Evolutionary conservation across 768 basidiomycete species (phyloP).

Genomic region (Russula griseocarnosa): DNA sequence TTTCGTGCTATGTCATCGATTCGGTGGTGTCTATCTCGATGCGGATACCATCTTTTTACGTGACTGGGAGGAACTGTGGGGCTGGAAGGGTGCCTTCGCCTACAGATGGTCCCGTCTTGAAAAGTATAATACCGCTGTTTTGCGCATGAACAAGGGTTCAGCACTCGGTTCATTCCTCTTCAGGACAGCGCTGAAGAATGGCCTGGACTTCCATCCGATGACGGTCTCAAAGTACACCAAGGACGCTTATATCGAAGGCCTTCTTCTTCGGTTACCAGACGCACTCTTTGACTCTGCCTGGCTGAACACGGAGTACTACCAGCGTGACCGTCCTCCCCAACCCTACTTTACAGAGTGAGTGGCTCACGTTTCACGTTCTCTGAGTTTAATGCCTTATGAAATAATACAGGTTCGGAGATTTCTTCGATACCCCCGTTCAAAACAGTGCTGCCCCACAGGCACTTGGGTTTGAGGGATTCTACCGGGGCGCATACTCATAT

Average conservation of each 20-base stretch:
- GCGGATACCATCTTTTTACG: slow-evolving; percentile 94
- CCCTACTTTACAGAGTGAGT: slow-evolving; percentile 85
- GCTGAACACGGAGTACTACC: slow-evolving; percentile 90
- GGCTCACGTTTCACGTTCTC: slow-evolving; percentile 8
- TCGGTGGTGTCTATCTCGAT: slow-evolving; percentile 94
- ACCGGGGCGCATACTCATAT: slow-evolving; percentile 92
- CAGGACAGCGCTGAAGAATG: slow-evolving; percentile 90
- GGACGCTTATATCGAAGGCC: slow-evolving; percentile 79
- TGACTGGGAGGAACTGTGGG: slow-evolving; percentile 99
- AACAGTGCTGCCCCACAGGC: slow-evolving; percentile 80
- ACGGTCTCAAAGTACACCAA: slow-evolving; percentile 85
- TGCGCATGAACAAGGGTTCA: slow-evolving; percentile 88
- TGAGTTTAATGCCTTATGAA: slow-evolving; percentile 13
- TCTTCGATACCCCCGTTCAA: slow-evolving; percentile 75
- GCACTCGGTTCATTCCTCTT: slow-evolving; percentile 92
- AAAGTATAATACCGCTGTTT: slow-evolving; percentile 94
- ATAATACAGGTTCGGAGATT: slow-evolving; percentile 68
- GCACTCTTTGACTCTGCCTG: slow-evolving; percentile 96
- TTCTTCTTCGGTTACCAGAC: slow-evolving; percentile 87
- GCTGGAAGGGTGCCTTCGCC: slow-evolving; percentile 93
- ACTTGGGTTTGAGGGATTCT: slow-evolving; percentile 92
- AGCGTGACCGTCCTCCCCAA: slow-evolving; percentile 88
- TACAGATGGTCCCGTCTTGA: slow-evolving; percentile 93
- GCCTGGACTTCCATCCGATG: slow-evolving; percentile 96
- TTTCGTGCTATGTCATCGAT: slow-evolving; percentile 95